Evolutionary conservation across 1,139 yeast genomes (phyloP).

Genomic region (Yamadazyma taylorii): DNA sequence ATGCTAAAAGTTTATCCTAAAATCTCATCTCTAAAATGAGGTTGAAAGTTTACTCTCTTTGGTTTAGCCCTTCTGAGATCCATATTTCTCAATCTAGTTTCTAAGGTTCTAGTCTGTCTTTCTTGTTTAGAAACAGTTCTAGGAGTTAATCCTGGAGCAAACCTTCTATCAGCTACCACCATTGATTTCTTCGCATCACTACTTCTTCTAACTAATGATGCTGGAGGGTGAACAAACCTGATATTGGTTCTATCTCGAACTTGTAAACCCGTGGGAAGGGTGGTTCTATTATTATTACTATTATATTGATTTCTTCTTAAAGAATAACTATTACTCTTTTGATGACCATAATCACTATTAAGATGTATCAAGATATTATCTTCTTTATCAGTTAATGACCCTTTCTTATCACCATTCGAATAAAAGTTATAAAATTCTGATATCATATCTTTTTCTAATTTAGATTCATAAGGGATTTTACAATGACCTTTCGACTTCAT

Average conservation of each 20-base stretch:
- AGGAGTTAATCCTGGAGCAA: slow-evolving; percentile 39
- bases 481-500: slow-evolving; percentile 54
- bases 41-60: slow-evolving; percentile 33
- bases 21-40: slow-evolving; percentile 40
- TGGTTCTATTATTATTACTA: slow-evolving; percentile 33
- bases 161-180: slow-evolving; percentile 41
- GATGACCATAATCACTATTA: background rate
- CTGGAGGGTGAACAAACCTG: slow-evolving; percentile 38
- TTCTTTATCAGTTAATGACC: slow-evolving; percentile 19
- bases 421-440: slow-evolving; percentile 46
- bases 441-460: slow-evolving; percentile 40
- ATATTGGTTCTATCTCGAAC: slow-evolving; percentile 50
- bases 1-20: slow-evolving; percentile 14
- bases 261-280: slow-evolving; percentile 49
- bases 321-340: background rate
- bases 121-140: slow-evolving; percentile 36
- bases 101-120: slow-evolving; percentile 28
- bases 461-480: slow-evolving; percentile 51
- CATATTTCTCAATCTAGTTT: slow-evolving; percentile 24
- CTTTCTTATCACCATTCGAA: slow-evolving; percentile 17
- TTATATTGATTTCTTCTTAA: slow-evolving; percentile 22
- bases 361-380: slow-evolving; percentile 1
- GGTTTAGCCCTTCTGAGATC: slow-evolving; percentile 28
- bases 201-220: slow-evolving; percentile 13
- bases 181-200: slow-evolving; percentile 35